Base-by-base conservation (phyloP, 176 grass and related monocot species). In the Oryza glaberrima region DNA sequence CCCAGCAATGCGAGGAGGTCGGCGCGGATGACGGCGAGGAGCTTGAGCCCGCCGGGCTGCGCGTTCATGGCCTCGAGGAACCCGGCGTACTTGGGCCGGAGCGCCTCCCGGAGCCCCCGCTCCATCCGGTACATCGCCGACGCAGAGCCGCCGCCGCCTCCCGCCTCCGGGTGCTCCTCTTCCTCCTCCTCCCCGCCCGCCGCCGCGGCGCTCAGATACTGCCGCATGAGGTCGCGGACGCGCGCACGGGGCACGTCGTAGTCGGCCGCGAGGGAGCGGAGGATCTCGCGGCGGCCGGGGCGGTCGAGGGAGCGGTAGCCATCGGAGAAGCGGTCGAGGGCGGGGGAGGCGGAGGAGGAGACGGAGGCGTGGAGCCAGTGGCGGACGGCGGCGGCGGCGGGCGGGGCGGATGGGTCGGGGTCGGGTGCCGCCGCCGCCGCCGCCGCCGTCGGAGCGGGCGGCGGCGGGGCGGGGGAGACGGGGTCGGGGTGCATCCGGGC, bases 21-120 rank as follows among this genome's bases (percentile, higher is more conserved):
- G 32, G 91, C 91, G 54, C 96, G 93, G 80, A 98, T 85, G 66
- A 93, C 56, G 11, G 93, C 87, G 73, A 98, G 88, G 73, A 98
- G 73, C 87, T 98, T 98, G 77, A 98, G 90, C 28, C 96, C 96
- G 16, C 93, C 93, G 34, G 93, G 91, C 25, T 93, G 87, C 83
- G 89, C 91, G 83, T 98, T 98, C 79, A 98, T 86, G 15, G 82
- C 72, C 85, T 98, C 96, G 16, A 93, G 91, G 80, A 98, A 98
- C 69, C 71, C 81, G 1, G 89, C 87, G 77, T 98, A 95, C 70
- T 73, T 79, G 64, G 96, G 93, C 70, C 81, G 94, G 40, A 98
- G 85, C 68, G 87, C 87, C 47, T 95, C 91, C 22, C 96, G 84
- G 81, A 98, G 93, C 70, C 75, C 88, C 16, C 91, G 35, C 85